phyloP scores from a whole-genome alignment of 2,329 filamentous ascomycete genomes.

The Fusarium abutilonis region DNA sequence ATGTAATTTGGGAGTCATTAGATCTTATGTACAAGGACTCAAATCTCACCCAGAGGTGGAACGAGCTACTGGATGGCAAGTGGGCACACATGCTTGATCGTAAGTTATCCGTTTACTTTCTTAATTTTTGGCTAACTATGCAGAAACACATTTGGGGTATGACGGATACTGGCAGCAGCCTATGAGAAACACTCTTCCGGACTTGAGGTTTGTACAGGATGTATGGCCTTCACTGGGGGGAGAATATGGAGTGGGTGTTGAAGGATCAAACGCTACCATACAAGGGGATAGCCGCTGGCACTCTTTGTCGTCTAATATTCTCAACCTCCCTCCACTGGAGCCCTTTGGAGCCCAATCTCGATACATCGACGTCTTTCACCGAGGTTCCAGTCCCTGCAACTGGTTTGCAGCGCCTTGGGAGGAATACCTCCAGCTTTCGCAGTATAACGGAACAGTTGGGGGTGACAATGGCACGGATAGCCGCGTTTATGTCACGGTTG shows the following conservation, averaged over 20 bases:
- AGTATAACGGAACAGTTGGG: conserved; percentile 44
- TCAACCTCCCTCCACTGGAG: conserved; percentile 48
- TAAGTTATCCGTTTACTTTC: not conserved
- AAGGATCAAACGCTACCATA: conserved; percentile 49
- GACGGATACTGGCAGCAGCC: conserved; percentile 72
- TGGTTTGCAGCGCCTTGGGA: conserved; percentile 49
- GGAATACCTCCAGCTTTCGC: conserved; percentile 47
- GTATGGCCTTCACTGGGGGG: conserved; percentile 65
- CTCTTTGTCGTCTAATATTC: conserved; percentile 55
- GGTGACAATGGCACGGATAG: conserved; percentile 47
- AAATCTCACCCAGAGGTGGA: conserved; percentile 35
- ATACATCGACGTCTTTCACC: conserved; percentile 51
- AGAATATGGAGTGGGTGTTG: conserved; percentile 49
- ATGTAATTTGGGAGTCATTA: conserved; percentile 32
- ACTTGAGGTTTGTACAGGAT: conserved; percentile 54
- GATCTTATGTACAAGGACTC: conserved; percentile 36
- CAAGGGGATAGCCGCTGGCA: conserved; percentile 61
- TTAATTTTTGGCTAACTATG: not conserved
- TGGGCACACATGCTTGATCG: conserved; percentile 35
- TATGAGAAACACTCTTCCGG: conserved; percentile 74
- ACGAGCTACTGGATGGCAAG: conserved; percentile 31
- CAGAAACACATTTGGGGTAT: conserved; percentile 64
- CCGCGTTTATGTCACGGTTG: conserved; percentile 46
- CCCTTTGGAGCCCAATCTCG: conserved; percentile 47
- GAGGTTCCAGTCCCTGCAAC: conserved; percentile 46